phyloP scores from a whole-genome alignment of 2,329 filamentous ascomycete species.

The Cladophialophora exuberans region DNA sequence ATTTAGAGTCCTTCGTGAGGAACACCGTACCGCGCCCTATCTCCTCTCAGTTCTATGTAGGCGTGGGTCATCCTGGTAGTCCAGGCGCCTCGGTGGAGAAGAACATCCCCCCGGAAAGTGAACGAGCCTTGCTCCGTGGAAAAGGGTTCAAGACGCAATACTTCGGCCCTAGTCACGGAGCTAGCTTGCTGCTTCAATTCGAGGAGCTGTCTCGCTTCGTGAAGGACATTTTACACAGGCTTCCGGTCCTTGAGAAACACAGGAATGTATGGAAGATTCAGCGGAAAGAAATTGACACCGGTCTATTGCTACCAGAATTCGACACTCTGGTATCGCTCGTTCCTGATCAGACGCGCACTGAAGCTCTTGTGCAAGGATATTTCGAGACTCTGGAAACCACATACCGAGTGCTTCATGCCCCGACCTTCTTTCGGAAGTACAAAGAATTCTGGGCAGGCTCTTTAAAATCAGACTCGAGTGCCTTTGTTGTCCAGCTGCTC shows the following conservation, averaged over 20 bases:
- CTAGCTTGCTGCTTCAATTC: conserved; percentile 32
- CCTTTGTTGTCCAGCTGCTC: conserved; percentile 30
- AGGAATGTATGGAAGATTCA: conserved; percentile 28
- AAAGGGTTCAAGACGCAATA: conserved; percentile 34
- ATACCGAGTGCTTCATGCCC: conserved; percentile 61
- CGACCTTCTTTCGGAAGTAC: conserved; percentile 61
- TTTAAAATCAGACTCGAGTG: conserved; percentile 12
- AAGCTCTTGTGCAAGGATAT: conserved; percentile 30
- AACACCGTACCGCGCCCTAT: conserved; percentile 21
- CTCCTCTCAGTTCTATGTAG: conserved; percentile 17
- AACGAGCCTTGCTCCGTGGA: conserved; percentile 32
- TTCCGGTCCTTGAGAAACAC: conserved; percentile 26
- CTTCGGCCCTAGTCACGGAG: conserved; percentile 32
- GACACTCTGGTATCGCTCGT: conserved; percentile 28
- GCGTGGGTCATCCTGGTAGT: conserved; percentile 15
- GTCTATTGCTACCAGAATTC: conserved; percentile 19
- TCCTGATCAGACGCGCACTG: conserved; percentile 27
- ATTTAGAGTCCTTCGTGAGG: conserved; percentile 25
- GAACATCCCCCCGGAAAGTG: conserved; percentile 21
- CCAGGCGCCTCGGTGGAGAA: conserved; percentile 11
- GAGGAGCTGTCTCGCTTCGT: conserved; percentile 33
- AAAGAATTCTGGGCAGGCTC: conserved; percentile 53
- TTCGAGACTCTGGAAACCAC: conserved; percentile 61
- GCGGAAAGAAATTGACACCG: conserved; percentile 9
- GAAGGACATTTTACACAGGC: conserved; percentile 28